These are phyloP conservation scores for Penicillium verrucosum DNA, from an alignment of 2,329 filamentous ascomycete genomes.

Conservation along the genomic window DNA sequence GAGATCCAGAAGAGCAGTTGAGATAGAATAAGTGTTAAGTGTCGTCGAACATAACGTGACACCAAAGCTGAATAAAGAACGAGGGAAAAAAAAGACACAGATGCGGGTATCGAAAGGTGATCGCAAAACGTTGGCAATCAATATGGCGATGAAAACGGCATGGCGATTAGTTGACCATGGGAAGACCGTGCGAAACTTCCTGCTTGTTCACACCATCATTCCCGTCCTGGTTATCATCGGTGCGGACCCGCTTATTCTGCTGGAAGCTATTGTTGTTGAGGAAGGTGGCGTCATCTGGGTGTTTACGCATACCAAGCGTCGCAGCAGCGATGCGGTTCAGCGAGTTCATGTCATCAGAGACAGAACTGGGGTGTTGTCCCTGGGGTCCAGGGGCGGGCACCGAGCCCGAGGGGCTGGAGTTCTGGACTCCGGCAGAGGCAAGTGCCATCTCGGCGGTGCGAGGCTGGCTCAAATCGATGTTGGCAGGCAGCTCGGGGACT, in stretches of 20 bases:
- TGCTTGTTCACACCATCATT: slow-evolving; percentile 26
- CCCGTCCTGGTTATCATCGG: slow-evolving; percentile 29
- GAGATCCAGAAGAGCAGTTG: slow-evolving; percentile 2
- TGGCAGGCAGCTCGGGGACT: slow-evolving; percentile 76
- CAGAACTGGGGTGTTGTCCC: slow-evolving; percentile 27
- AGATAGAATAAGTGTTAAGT: neutral
- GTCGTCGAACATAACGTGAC: neutral
- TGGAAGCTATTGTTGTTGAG: slow-evolving; percentile 33
- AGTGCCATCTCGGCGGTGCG: slow-evolving; percentile 39
- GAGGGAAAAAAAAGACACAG: neutral
- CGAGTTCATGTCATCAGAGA: slow-evolving; percentile 41
- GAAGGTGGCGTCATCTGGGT: slow-evolving; percentile 38
- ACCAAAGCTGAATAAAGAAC: neutral
- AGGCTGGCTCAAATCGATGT: slow-evolving; percentile 66
- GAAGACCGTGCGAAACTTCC: slow-evolving; percentile 29
- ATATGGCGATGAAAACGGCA: neutral
- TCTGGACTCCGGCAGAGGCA: slow-evolving; percentile 24
- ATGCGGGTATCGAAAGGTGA: slow-evolving; percentile 13
- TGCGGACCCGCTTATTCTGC: slow-evolving; percentile 31
- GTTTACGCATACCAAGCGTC: slow-evolving; percentile 44
- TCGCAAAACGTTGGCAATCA: slow-evolving; percentile 4
- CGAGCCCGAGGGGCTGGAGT: slow-evolving; percentile 16
- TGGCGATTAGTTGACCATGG: slow-evolving; percentile 11
- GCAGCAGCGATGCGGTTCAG: slow-evolving; percentile 45
- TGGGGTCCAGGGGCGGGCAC: slow-evolving; percentile 25